These are phyloP conservation scores for Phoenix roebelenii DNA, from an alignment of 176 grass and related monocot genomes.

Conservation along the genomic window DNA sequence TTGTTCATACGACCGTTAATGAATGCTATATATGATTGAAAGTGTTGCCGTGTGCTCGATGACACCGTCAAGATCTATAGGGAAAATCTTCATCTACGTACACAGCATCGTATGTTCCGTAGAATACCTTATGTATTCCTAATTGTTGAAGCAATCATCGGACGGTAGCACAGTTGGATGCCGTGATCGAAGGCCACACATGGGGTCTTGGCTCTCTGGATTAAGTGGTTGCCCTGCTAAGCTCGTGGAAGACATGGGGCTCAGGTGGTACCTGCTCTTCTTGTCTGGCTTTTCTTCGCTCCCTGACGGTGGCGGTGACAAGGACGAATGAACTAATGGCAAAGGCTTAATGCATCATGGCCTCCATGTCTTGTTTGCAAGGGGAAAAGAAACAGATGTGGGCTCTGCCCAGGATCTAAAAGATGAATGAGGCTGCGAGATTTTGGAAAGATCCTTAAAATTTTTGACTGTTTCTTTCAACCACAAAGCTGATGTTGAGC, in stretches of 20 bases:
- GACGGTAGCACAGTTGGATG: not conserved
- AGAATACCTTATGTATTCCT: constrained; percentile 1
- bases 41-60: too few relatives aligned
- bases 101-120: too few relatives aligned
- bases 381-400: constrained; percentile 22
- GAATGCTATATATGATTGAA: too few relatives aligned
- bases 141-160: constrained; percentile 3
- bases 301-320: constrained; percentile 6
- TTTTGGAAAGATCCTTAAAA: not conserved
- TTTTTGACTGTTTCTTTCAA: constrained; percentile 4
- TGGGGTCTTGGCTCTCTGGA: constrained; percentile 24
- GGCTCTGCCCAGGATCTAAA: constrained; percentile 1
- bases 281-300: constrained; percentile 23
- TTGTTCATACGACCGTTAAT: too few relatives aligned
- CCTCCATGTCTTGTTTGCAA: constrained; percentile 26
- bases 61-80: too few relatives aligned
- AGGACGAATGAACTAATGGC: constrained; percentile 3
- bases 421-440: constrained; percentile 4
- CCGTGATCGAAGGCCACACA: constrained; percentile 24
- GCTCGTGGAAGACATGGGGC: constrained; percentile 11
- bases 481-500: constrained; percentile 9
- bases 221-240: constrained; percentile 18
- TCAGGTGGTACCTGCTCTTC: constrained; percentile 13
- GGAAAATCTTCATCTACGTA: too few relatives aligned
- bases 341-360: constrained; percentile 10